phyloP scores from a whole-genome alignment of 345 rosid species.

The Bruguiera parviflora region DNA sequence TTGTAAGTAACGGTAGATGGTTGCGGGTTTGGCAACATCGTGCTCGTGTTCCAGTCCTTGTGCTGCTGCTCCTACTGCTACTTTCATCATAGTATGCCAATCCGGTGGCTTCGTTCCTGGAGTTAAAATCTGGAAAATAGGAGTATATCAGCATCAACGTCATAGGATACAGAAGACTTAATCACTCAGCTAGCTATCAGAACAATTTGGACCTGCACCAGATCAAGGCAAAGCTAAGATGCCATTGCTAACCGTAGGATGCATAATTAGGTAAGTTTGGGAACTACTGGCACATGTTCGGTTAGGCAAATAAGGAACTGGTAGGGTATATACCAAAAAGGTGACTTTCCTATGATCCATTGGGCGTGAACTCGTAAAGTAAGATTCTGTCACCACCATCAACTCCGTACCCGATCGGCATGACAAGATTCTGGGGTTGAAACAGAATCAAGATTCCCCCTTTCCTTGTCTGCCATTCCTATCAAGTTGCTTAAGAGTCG shows the following conservation, averaged over 20 bases:
- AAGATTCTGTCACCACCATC: slow-evolving; percentile 52
- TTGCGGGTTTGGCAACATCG: slow-evolving; percentile 42
- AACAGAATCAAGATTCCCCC: slow-evolving; percentile 53
- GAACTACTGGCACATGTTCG: not conserved
- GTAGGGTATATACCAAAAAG: slow-evolving; percentile 37
- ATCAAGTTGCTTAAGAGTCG: slow-evolving; percentile 55
- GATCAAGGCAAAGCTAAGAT: not conserved
- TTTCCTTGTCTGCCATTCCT: slow-evolving; percentile 49
- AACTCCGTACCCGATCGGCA: slow-evolving; percentile 48
- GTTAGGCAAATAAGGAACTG: not conserved
- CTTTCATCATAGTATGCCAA: slow-evolving; percentile 48
- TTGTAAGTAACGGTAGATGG: slow-evolving; percentile 52
- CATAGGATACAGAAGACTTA: too few relatives aligned
- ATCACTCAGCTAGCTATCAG: too few relatives aligned
- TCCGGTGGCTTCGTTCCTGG: slow-evolving; percentile 36
- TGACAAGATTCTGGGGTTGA: slow-evolving; percentile 47
- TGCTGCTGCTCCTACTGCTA: slow-evolving; percentile 46
- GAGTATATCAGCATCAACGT: not conserved
- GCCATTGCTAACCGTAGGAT: not conserved
- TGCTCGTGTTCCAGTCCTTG: slow-evolving; percentile 51
- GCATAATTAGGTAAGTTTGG: too few relatives aligned
- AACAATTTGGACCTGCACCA: too few relatives aligned
- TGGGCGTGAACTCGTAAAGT: slow-evolving; percentile 48
- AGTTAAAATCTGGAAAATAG: slow-evolving; percentile 27
- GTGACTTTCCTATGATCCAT: slow-evolving; percentile 54